Evolutionary conservation across 495 filamentous ascomycete genomes (phyloP).

Genomic region (Xeromyces bisporus): DNA sequence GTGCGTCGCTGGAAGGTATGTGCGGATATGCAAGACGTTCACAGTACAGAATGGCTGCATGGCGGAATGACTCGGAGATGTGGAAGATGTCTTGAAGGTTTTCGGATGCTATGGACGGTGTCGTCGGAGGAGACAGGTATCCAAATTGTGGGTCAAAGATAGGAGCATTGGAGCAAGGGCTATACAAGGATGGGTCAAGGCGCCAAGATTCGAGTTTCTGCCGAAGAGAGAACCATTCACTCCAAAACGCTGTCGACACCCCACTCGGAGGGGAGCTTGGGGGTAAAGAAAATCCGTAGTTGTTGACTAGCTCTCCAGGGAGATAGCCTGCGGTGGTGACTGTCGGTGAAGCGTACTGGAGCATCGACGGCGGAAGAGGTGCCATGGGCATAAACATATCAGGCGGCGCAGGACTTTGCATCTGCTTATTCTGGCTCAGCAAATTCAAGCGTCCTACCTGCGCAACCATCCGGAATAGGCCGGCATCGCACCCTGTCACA

Average conservation of each 20-base stretch:
- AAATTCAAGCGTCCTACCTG: conserved; percentile 74
- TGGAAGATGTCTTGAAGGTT: conserved; percentile 39
- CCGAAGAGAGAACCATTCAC: conserved; percentile 69
- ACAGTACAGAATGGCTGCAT: conserved; percentile 76
- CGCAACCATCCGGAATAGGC: conserved; percentile 60
- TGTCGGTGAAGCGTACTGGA: conserved; percentile 12
- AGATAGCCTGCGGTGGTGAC: conserved; percentile 2
- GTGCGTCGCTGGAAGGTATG: conserved; percentile 54
- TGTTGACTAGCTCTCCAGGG: conserved; percentile 3
- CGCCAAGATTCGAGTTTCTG: conserved; percentile 66
- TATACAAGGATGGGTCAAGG: conserved; percentile 33
- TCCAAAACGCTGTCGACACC: conserved; percentile 47
- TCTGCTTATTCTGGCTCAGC: conserved; percentile 59
- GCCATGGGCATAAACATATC: conserved; percentile 17
- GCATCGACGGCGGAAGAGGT: conserved; percentile 24
- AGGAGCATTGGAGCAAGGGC: conserved; percentile 6
- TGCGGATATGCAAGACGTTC: conserved; percentile 73
- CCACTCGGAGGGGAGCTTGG: conserved; percentile 15
- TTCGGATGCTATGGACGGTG: conserved; percentile 18
- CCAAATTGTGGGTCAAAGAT: conserved; percentile 22
- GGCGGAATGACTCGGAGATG: conserved; percentile 77
- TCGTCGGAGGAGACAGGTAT: conserved; percentile 17
- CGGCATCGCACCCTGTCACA: conserved; percentile 69
- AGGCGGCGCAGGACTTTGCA: conserved; percentile 14
- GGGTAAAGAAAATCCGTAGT: conserved; percentile 14